These are phyloP conservation scores for Fusarium tricinctum DNA, from an alignment of 2,329 filamentous ascomycete species.

Conservation along the genomic window DNA sequence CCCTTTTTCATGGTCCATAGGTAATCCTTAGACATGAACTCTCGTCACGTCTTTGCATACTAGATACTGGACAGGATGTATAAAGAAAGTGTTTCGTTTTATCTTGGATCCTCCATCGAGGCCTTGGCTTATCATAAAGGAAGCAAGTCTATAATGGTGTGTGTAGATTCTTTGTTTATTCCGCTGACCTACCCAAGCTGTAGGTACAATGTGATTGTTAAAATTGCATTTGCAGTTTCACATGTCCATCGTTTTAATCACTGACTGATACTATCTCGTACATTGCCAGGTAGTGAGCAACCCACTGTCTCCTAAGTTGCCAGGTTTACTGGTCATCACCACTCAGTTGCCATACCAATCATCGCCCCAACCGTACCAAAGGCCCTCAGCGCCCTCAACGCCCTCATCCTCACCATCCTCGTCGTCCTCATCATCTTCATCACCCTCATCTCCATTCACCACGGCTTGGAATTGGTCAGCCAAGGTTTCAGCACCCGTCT, in stretches of 20 bases:
- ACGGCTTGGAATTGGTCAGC: background rate
- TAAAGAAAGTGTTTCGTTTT: constrained; percentile 20
- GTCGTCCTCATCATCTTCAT: background rate
- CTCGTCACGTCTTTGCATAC: constrained; percentile 31
- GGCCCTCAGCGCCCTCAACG: background rate
- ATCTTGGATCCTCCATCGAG: background rate
- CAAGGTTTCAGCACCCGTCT: too few species aligned
- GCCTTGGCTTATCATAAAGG: background rate
- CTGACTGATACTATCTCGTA: background rate
- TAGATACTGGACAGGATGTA: constrained; percentile 22
- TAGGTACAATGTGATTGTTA: background rate
- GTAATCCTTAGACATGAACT: constrained; percentile 31
- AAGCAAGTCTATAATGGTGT: background rate
- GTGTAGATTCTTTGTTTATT: background rate
- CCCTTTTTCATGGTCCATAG: constrained; percentile 34
- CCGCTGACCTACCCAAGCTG: background rate
- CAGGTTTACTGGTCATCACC: constrained; percentile 1
- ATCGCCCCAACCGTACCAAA: background rate
- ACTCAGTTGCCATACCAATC: background rate
- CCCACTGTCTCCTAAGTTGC: background rate
- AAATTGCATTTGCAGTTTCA: background rate
- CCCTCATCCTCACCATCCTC: background rate
- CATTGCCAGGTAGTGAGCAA: background rate
- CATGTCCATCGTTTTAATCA: background rate
- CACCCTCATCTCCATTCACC: background rate